Percentiles rank a stretch among this genome's conserved stretches.
These are phyloP conservation scores for Penicillium ucsense DNA, from an alignment of 495 filamentous ascomycete genomes.

Conservation along the genomic window DNA sequence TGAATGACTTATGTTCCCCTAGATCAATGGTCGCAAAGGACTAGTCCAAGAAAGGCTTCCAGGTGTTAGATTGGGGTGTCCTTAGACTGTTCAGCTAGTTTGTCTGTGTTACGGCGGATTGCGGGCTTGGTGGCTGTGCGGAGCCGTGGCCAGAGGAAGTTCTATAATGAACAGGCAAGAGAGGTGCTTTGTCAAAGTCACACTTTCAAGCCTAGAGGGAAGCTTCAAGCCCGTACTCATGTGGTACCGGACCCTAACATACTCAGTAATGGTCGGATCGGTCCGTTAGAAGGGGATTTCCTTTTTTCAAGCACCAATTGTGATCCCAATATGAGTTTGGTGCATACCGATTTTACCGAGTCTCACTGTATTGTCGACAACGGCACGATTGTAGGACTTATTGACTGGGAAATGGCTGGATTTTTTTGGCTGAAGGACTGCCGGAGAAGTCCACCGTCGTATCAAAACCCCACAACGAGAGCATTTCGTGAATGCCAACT, in stretches of 20 bases:
- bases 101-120: no score
- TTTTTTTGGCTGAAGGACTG: conserved; percentile 34
- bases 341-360: conserved; percentile 34
- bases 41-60: conserved; percentile 35
- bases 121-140: no score
- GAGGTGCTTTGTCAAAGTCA: conserved; percentile 21
- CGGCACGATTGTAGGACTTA: conserved; percentile 32
- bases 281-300: conserved; percentile 21
- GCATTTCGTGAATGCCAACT: conserved; percentile 22
- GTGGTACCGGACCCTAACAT: conserved; percentile 28
- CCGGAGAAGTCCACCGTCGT: conserved; percentile 25
- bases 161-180: conserved; percentile 34
- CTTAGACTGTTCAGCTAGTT: no score
- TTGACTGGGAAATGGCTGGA: conserved; percentile 24
- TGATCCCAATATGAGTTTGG: conserved; percentile 26
- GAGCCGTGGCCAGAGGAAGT: conserved; percentile 23
- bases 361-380: conserved; percentile 35
- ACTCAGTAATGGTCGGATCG: conserved; percentile 22
- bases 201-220: conserved; percentile 12
- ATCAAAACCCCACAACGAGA: conserved; percentile 29
- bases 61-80: conserved; percentile 31
- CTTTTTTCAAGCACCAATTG: conserved; percentile 18
- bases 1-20: conserved; percentile 10
- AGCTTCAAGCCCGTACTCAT: conserved; percentile 13
- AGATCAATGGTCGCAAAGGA: conserved; percentile 31